Base-by-base conservation (phyloP, 768 basidiomycete species). In the Pleurotus cornucopiae region DNA sequence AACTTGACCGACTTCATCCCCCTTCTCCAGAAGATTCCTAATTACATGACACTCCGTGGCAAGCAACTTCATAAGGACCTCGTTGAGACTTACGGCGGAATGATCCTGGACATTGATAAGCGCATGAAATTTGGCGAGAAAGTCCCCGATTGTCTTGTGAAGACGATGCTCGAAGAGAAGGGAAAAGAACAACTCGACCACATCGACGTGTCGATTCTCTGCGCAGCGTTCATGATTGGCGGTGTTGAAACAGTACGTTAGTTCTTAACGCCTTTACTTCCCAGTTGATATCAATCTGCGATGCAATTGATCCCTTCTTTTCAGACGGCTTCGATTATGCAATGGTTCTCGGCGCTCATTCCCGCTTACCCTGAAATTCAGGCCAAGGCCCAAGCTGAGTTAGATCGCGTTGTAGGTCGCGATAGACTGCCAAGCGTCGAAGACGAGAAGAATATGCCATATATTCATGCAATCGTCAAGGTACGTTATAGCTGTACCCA, bases 1-100 rank as follows among this genome's bases (percentile, higher is more conserved):
- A 80, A 80, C 56, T 45, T 73, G 14, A 69, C 72, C 25, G 79
- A 81, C 61, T 81, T 79, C 52, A 54, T 80, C 1, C 69, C 71
- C 11, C 56, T 72, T 7, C 71, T 80, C 18, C 78, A 78, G 45
- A 62, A 62, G 37, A 46, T 79, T 1, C 77, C 76, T 1, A 73
- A 67, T 30, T 58, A 58, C 18, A 73, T 74, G 68, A 69, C 62
- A 3, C 62, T 66, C 1, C 73, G 79, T 4, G 77, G 67, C 2
- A 64, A 64, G 41, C 70, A 69, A 26, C 73, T 81, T 3, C 76
- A 78, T 51, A 49, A 65, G 6, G 71, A 66, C 52, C 62, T 76
- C 11, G 62, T 76, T 16, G 67, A 69, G 4, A 68, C 68, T 0
- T 76, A 77, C 60, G 73, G 75, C 2, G 68, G 67, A 2, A 69